Evolutionary conservation across 352 stramenopile species (phyloP).

Genomic region (Phytopythium mirpurense): DNA sequence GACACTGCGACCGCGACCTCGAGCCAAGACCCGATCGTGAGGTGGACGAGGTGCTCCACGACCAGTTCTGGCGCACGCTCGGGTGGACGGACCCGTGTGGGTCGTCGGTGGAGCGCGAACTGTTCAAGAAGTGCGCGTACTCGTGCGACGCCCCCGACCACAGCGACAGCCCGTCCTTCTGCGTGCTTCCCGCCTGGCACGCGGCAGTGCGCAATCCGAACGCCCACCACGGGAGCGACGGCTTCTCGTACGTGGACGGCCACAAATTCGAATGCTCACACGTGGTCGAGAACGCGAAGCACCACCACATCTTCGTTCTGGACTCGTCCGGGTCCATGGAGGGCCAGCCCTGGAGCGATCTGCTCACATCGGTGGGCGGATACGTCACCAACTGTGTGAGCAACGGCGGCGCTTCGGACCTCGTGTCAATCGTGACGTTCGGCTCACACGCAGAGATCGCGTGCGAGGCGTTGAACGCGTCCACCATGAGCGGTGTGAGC

Average conservation of each 20-base stretch:
- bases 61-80: conserved; percentile 71
- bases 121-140: conserved; percentile 72
- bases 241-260: background rate
- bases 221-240: no score
- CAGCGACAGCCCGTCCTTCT: conserved; percentile 50
- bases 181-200: conserved; percentile 67
- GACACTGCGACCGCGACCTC: conserved; percentile 52
- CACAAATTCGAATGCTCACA: background rate
- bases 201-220: no score
- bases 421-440: conserved; percentile 74
- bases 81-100: conserved; percentile 70
- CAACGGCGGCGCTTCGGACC: conserved; percentile 42
- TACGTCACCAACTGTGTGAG: conserved; percentile 66
- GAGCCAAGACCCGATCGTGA: conserved; percentile 45
- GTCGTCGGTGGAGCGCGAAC: conserved; percentile 42
- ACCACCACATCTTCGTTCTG: background rate
- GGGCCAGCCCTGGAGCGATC: background rate
- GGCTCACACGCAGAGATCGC: conserved; percentile 14
- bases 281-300: background rate
- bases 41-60: conserved; percentile 68
- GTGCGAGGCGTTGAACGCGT: background rate
- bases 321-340: background rate
- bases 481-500: background rate
- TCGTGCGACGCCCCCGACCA: conserved; percentile 67
- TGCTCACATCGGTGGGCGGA: conserved; percentile 32